phyloP scores from a whole-genome alignment of 768 basidiomycete genomes.

The Agrocybe pediades region DNA sequence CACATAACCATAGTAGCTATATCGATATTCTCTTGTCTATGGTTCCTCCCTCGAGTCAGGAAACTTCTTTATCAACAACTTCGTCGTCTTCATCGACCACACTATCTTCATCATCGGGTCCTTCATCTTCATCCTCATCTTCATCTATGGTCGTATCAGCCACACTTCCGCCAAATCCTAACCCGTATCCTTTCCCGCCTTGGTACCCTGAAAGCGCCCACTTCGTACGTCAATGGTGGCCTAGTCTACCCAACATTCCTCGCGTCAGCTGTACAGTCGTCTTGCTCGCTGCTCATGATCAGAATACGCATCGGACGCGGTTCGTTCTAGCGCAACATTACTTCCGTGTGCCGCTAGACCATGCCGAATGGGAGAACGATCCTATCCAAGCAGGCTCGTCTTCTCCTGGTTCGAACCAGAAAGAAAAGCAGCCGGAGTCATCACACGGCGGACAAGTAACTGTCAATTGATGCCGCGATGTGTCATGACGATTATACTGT shows the following conservation, averaged over 20 bases:
- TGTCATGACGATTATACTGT: too few relatives aligned
- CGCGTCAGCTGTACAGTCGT: slow-evolving; percentile 74
- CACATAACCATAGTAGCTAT: background rate
- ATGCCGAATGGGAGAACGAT: slow-evolving; percentile 30
- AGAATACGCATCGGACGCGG: slow-evolving; percentile 55
- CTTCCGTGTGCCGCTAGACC: slow-evolving; percentile 64
- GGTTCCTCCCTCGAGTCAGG: background rate
- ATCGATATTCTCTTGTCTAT: slow-evolving; percentile 13
- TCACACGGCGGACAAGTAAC: background rate
- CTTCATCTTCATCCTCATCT: background rate
- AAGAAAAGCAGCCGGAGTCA: background rate
- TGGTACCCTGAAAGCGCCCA: slow-evolving; percentile 78
- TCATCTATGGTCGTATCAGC: background rate
- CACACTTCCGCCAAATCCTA: slow-evolving; percentile 29
- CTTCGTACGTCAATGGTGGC: slow-evolving; percentile 85
- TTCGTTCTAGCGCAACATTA: slow-evolving; percentile 78
- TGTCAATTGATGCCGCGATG: background rate
- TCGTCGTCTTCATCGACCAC: background rate
- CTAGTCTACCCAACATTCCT: slow-evolving; percentile 61
- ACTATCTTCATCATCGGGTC: slow-evolving; percentile 1
- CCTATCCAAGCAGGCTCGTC: slow-evolving; percentile 3
- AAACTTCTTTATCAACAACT: slow-evolving; percentile 1
- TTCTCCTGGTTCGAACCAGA: too few relatives aligned
- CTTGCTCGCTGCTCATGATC: slow-evolving; percentile 63
- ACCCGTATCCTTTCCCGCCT: slow-evolving; percentile 66